phyloP scores from a whole-genome alignment of 2,329 filamentous ascomycete species.

The Ciborinia camelliae region DNA sequence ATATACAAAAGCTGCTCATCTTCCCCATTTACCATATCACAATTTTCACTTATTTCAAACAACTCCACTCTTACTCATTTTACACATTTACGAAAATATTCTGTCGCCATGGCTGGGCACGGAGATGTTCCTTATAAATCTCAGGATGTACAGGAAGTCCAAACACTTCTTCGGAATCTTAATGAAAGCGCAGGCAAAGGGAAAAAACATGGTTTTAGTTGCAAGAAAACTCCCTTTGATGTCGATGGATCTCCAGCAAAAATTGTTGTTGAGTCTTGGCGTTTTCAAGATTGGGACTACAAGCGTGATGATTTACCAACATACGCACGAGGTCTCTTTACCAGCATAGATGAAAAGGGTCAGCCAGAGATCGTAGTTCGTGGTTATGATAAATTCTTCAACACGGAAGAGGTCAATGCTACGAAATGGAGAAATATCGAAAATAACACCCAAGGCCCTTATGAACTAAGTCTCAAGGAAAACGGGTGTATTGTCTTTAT shows the following conservation, averaged over 20 bases:
- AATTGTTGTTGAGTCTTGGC: slow-evolving; percentile 83
- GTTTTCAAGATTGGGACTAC: slow-evolving; percentile 93
- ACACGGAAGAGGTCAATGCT: slow-evolving; percentile 73
- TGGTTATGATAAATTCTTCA: slow-evolving; percentile 99
- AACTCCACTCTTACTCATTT: neutral
- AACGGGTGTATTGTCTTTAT: slow-evolving; percentile 99
- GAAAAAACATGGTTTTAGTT: slow-evolving; percentile 62
- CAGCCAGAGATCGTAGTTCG: slow-evolving; percentile 76
- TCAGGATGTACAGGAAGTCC: slow-evolving; percentile 68
- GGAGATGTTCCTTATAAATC: slow-evolving; percentile 57
- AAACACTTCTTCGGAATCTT: slow-evolving; percentile 48
- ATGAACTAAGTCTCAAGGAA: slow-evolving; percentile 95
- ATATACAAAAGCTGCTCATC: neutral
- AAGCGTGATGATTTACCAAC: slow-evolving; percentile 82
- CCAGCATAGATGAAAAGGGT: slow-evolving; percentile 63
- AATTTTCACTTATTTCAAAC: neutral
- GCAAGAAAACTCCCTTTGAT: slow-evolving; percentile 75
- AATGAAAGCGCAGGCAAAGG: slow-evolving; percentile 50
- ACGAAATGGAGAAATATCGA: slow-evolving; percentile 83
- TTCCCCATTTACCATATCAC: neutral
- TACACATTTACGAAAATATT: neutral
- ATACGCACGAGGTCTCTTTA: slow-evolving; percentile 92
- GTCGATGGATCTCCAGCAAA: slow-evolving; percentile 60
- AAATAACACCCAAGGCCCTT: slow-evolving; percentile 74
- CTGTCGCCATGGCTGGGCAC: slow-evolving; percentile 49